Evolutionary conservation across 305 asterid genomes (phyloP).

Genomic region (Fraxinus dipetala): DNA sequence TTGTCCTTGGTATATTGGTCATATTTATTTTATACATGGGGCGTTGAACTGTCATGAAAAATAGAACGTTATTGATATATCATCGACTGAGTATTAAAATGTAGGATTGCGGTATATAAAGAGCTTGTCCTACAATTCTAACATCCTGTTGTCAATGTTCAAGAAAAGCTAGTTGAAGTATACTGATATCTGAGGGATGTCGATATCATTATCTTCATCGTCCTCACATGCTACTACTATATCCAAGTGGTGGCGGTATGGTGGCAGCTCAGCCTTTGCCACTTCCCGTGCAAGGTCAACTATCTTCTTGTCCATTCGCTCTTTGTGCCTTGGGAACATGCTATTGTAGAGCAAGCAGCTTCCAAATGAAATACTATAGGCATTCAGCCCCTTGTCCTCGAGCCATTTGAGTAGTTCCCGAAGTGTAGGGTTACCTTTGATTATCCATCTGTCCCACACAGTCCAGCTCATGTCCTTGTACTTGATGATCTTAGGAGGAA

Average conservation of each 20-base stretch:
- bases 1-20: background rate
- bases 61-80: background rate
- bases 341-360: constrained; percentile 78
- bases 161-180: constrained; percentile 49
- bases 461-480: constrained; percentile 88
- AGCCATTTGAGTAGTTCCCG: constrained; percentile 79
- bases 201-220: constrained; percentile 80
- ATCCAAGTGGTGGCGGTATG: constrained; percentile 68
- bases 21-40: background rate
- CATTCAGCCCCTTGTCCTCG: constrained; percentile 66
- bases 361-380: constrained; percentile 86
- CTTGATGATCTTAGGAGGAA: constrained; percentile 70
- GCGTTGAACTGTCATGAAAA: background rate
- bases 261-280: constrained; percentile 74
- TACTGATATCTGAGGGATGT: constrained; percentile 75
- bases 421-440: constrained; percentile 62
- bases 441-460: constrained; percentile 86
- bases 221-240: constrained; percentile 89
- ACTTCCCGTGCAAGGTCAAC: constrained; percentile 70
- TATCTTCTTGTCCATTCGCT: constrained; percentile 73
- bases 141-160: constrained; percentile 3
- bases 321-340: constrained; percentile 85
- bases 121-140: constrained; percentile 14
- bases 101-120: background rate
- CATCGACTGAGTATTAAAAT: background rate